These are phyloP conservation scores for Taiozyma sp. DNA, from an alignment of 1,139 yeast genomes.

Conservation along the genomic window DNA sequence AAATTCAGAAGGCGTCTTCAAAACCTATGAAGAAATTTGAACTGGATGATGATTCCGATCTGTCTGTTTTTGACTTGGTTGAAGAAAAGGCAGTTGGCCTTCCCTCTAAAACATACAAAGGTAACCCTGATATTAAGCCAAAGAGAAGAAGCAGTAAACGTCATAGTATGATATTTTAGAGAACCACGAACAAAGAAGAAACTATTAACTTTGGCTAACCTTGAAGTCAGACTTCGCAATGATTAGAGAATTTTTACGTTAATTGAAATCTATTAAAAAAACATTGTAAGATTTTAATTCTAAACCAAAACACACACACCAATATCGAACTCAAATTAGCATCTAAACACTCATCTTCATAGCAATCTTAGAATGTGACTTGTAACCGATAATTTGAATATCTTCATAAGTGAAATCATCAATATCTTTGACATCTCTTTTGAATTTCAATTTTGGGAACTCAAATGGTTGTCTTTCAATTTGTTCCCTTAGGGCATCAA, in stretches of 20 bases:
- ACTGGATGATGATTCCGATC: conserved; percentile 14
- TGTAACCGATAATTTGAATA: conserved; percentile 71
- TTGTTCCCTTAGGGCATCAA: conserved; percentile 85
- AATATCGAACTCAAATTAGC: neutral
- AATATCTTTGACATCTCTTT: conserved; percentile 61
- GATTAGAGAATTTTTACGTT: neutral
- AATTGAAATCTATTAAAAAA: neutral
- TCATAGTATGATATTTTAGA: conserved; percentile 15
- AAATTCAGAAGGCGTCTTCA: conserved; percentile 9
- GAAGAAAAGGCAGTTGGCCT: conserved; percentile 24
- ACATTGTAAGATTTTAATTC: neutral
- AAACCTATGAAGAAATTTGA: conserved; percentile 5
- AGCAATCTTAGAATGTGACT: conserved; percentile 78
- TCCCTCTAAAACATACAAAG: conserved; percentile 22
- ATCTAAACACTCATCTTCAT: conserved; percentile 74
- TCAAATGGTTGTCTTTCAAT: conserved; percentile 64
- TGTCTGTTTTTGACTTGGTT: conserved; percentile 25
- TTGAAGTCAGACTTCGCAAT: neutral
- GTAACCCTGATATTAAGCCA: conserved; percentile 17
- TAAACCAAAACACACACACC: neutral
- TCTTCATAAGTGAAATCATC: conserved; percentile 90
- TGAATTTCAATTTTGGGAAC: conserved; percentile 76
- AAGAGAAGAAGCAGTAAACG: conserved; percentile 20
- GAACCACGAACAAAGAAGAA: neutral
- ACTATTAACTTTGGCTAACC: neutral